Evolutionary conservation across 768 basidiomycete species (phyloP).

Genomic region (Clathrus columnatus): DNA sequence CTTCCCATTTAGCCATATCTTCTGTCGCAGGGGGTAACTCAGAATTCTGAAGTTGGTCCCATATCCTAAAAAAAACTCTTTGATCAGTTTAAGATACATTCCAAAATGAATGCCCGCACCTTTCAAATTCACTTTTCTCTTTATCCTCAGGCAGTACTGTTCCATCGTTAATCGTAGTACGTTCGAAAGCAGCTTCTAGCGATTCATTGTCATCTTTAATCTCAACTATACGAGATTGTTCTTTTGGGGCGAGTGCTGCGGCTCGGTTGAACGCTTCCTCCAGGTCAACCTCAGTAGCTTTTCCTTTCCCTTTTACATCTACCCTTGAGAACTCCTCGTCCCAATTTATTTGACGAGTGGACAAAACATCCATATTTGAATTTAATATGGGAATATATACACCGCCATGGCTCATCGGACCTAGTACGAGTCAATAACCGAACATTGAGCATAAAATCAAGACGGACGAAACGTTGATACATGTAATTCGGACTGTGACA

Average conservation of each 20-base stretch:
- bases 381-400: background rate
- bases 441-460: background rate
- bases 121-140: conserved; percentile 39
- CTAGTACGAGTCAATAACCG: background rate
- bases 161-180: conserved; percentile 27
- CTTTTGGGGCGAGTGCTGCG: conserved; percentile 33
- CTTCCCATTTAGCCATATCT: conserved; percentile 74
- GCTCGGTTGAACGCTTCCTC: conserved; percentile 77
- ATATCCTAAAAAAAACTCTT: conserved; percentile 36
- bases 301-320: conserved; percentile 64
- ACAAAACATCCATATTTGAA: conserved; percentile 14
- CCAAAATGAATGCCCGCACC: conserved; percentile 29
- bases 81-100: background rate
- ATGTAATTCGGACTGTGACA: background rate
- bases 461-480: background rate
- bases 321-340: conserved; percentile 19
- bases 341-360: conserved; percentile 17
- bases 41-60: conserved; percentile 53
- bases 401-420: background rate
- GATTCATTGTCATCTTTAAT: conserved; percentile 34
- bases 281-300: conserved; percentile 67
- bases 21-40: conserved; percentile 47
- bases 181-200: conserved; percentile 32
- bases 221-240: conserved; percentile 46
- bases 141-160: conserved; percentile 16